Evolutionary conservation across 176 grass and related monocot genomes (phyloP), one percentile per base, ranked within the genome.

Genomic region (Juncus effusus): DNA sequence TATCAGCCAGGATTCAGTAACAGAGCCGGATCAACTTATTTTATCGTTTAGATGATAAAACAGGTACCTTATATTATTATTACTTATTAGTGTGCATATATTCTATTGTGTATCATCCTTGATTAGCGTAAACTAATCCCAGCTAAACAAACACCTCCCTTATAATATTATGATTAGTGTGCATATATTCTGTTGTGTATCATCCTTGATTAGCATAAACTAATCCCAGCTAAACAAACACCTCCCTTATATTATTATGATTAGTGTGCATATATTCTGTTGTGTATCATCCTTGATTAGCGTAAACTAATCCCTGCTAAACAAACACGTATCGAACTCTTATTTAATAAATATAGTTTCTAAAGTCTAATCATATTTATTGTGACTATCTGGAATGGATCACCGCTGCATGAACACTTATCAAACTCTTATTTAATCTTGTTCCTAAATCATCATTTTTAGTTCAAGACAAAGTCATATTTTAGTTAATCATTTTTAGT

Each of bases 161-260:
- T 36, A 56, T 12, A 56, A 3, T 3, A 9, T 57, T 57, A 13
- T 16, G n/a, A 57, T 57, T 16, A 16, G 5, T 57, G 8, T 4
- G 7, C 13, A 13, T 69, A 54, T 64, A 40, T 40, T 55, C 51
- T 40, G 4, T 39, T 2, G 12, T 35, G 8, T 53, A 69, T 55
- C 65, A 53, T 69, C 13, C 50, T 69, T 47, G 50, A 69, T 54
- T 55, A 69, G 65, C 6, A 10, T 37, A 69, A 69, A 40, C 38
- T 54, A 40, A 69, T 47, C 44, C 4, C 44, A 5, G 16, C 12
- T 69, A 35, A 35, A 69, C 38, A 45, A 54, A 69, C 65, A 54
- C 10, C 65, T n/a, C 6, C 28, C 13, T 13, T 36, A 56, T 12
- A 56, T 12, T 3, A 9, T 56, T 56, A n/a, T 15, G 9, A 56